Base-by-base conservation (phyloP, 192 early-diverging fungal species). In the Umbelopsis isabellina region DNA sequence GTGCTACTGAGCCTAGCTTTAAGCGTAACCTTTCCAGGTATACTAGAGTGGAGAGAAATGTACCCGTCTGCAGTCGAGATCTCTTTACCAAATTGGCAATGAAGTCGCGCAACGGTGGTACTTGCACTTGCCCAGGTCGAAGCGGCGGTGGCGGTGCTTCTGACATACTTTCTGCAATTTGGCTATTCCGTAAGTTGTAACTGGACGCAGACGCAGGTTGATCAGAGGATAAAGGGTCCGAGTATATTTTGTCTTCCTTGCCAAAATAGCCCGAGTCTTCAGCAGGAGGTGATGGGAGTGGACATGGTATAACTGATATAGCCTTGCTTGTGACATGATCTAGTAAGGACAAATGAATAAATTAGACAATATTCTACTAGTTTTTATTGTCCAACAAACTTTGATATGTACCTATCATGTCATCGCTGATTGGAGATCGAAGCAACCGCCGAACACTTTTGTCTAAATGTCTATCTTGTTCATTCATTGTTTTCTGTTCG, bases 21-120 rank as follows among this genome's bases (percentile, higher is more conserved):
- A 70, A 68, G 45, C 81, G 80, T 71, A 89, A 70, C 11, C 89
- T 83, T 41, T 86, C 87, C 13, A 92, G 80, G 70, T 90, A 90
- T 16, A 90, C 86, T 1, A 92, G 66, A 0, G 90, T 89, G 44
- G 87, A 82, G 12, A 90, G 79, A 20, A 90, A 81, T 1, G 89
- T 92, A 0, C 87, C 88, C 0, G 87, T 81, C 52, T 89, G 87
- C 4, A 91, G 87, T 35, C 85, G 84, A 47, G 90, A 90, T 46
- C 83, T 79, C 37, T 81, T 33, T 20, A 90, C 88, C 1, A 92
- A 71, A 33, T 83, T 81, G 8, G 81, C 77, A 69, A 90, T 89
- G 70, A 92, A 92, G 41, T 77, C 69, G 51, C 81, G 76, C 49
- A 92, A 74, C 0, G 87, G 82, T 18, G 90, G 89, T 8, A 91